A percentile compares a stretch with the other conserved stretches of the same genome.
Conservation (phyloP, 2,329 filamentous ascomycete genomes). For the Drechslerella stenobrocha region DNA sequence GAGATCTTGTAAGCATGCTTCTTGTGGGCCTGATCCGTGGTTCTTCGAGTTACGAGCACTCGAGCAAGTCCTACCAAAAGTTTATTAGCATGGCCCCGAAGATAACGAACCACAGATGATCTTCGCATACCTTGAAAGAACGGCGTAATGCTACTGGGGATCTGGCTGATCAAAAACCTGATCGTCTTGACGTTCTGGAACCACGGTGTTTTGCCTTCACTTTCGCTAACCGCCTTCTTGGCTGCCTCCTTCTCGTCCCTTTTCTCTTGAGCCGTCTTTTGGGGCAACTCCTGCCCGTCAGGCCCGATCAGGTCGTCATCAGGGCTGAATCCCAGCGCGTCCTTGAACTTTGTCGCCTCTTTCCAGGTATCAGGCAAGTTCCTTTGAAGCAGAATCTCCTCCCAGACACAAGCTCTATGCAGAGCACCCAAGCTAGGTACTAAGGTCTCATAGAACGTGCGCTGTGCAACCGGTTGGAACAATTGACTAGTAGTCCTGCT, state of each 20-base stretch:
- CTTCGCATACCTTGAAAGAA: slow-evolving; percentile 69
- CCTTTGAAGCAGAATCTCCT: slow-evolving; percentile 75
- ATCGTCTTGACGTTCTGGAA: slow-evolving; percentile 80
- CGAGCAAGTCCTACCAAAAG: slow-evolving; percentile 67
- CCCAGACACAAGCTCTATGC: slow-evolving; percentile 77
- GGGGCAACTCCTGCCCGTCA: slow-evolving; percentile 44
- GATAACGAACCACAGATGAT: slow-evolving; percentile 9
- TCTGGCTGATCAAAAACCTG: slow-evolving; percentile 73
- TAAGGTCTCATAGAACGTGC: slow-evolving; percentile 50
- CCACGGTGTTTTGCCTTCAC: slow-evolving; percentile 56
- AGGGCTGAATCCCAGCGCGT: slow-evolving; percentile 42
- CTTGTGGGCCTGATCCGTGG: slow-evolving; percentile 66
- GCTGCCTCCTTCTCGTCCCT: slow-evolving; percentile 53
- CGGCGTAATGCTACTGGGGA: slow-evolving; percentile 77
- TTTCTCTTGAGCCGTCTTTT: slow-evolving; percentile 49
- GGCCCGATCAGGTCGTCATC: slow-evolving; percentile 45
- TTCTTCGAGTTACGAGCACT: slow-evolving; percentile 73
- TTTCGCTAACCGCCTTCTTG: slow-evolving; percentile 53
- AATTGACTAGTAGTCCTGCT: slow-evolving; percentile 66
- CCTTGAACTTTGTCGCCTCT: slow-evolving; percentile 58
- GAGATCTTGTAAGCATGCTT: slow-evolving; percentile 66
- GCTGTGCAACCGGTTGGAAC: slow-evolving; percentile 68
- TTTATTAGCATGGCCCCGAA: slow-evolving; percentile 2
- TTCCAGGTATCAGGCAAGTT: slow-evolving; percentile 68
- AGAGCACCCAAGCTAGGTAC: slow-evolving; percentile 69